Conservation (phyloP, 495 filamentous ascomycete species). For the Penicillium riverlandense region DNA sequence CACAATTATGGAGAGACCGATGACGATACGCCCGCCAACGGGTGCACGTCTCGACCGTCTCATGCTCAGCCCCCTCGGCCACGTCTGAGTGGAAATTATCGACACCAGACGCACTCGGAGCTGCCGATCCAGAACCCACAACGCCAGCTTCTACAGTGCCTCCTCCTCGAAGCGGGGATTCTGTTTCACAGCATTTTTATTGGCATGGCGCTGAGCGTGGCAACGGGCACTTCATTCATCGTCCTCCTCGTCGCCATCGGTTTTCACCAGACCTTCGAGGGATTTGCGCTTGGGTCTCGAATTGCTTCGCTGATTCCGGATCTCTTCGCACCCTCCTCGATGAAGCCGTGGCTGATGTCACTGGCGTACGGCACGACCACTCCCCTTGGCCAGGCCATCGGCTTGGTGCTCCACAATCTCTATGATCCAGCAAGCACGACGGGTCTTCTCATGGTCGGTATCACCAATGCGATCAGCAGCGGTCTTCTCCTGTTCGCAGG, state of each 20-base stretch:
- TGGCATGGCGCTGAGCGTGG: conserved; percentile 81
- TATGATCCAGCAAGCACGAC: conserved; percentile 80
- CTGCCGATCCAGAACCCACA: conserved; percentile 34
- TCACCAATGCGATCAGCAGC: conserved; percentile 86
- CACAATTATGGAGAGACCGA: conserved; percentile 21
- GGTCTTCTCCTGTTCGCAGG: conserved; percentile 87
- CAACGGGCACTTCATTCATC: conserved; percentile 67
- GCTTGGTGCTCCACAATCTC: conserved; percentile 69
- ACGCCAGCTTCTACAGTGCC: conserved; percentile 66
- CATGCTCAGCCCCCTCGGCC: conserved; percentile 8
- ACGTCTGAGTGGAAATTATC: conserved; percentile 6
- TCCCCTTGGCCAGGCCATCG: conserved; percentile 84
- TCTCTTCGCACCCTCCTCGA: conserved; percentile 39
- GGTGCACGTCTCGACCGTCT: conserved; percentile 1
- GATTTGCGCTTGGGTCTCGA: conserved; percentile 65
- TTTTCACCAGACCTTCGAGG: conserved; percentile 83
- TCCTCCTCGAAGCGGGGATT: conserved; percentile 78
- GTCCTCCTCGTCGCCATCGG: conserved; percentile 76
- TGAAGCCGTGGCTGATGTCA: conserved; percentile 89
- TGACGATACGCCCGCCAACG: conserved; percentile 15
- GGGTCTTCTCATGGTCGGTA: conserved; percentile 81
- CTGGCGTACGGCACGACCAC: conserved; percentile 88
- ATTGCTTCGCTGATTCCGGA: conserved; percentile 58
- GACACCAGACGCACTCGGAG: conserved; percentile 11
- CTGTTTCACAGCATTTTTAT: conserved; percentile 86